Base-by-base conservation (phyloP, 805 yeast species). In the Hanseniaspora meyeri region DNA sequence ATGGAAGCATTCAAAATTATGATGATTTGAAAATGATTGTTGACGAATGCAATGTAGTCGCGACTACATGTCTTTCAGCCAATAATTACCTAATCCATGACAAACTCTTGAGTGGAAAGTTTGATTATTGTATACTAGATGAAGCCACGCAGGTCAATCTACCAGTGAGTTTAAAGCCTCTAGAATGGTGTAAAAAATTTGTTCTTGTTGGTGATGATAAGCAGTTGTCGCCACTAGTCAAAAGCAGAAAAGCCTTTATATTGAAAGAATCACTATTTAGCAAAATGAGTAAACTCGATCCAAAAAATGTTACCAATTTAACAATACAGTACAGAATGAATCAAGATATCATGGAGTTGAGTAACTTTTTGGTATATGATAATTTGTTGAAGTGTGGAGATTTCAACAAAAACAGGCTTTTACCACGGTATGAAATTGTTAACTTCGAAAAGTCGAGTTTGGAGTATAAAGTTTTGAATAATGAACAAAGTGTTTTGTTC, bases 81-180 rank as follows among this genome's bases (percentile, higher is more conserved):
- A 75, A 71, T 38, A 87, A 83, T 64, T 74, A 81, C 65, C 67
- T 81, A 2, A 83, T 89, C 62, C 72, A 48, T 6, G 49, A 48
- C 3, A 40, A 47, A 19, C 29, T 51, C 14, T 60, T 65, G 54
- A 70, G 77, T 6, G 50, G 79, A 37, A 74, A 71, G 16, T 93
- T 93, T 68, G 98, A 93, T 64, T 91, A 86, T 65, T 95, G 97
- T 65, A 89, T 93, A 43, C 77, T 93, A 46, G 99, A 93, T 67
- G 99, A 93, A 67, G 97, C 97, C 0, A 89, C 97, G 0, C 98
- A 93, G 65, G 86, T 91, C 0, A 84, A 97, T 0, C 75, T 91
- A 75, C 98, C 99, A 0, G 76, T 87, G 6, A 85, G 95, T 62
- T 68, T 93, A 32, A 98, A 97, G 0, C 97, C 98, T 0, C 67